Evolutionary conservation across 352 stramenopile species (phyloP).

Genomic region (Phytophthora multivora): DNA sequence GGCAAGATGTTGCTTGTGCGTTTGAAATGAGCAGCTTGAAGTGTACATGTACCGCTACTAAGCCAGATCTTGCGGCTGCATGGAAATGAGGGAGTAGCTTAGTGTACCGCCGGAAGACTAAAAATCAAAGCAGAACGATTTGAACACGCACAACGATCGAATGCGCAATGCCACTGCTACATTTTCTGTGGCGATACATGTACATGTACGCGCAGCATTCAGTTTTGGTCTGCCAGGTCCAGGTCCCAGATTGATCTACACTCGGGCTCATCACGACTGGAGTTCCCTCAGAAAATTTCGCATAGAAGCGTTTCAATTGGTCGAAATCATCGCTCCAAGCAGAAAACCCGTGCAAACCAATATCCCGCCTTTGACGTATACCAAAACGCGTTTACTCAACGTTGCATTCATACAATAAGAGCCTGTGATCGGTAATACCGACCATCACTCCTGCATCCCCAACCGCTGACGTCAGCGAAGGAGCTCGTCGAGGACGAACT

Average conservation of each 20-base stretch:
- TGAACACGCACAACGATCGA: neutral
- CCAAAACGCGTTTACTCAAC: slow-evolving; percentile 16
- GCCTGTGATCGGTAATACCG: slow-evolving; percentile 16
- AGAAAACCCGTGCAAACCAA: slow-evolving; percentile 27
- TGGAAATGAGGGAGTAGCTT: slow-evolving; percentile 12
- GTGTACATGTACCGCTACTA: neutral
- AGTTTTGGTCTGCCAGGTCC: neutral
- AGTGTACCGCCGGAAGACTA: slow-evolving; percentile 9
- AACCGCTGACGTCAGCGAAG: slow-evolving; percentile 23
- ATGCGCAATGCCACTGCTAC: neutral
- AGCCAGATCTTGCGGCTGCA: slow-evolving; percentile 7
- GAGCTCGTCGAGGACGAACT: neutral
- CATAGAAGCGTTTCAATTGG: slow-evolving; percentile 9
- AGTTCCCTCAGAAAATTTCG: slow-evolving; percentile 8
- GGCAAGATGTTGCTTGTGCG: neutral
- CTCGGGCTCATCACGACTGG: slow-evolving; percentile 4
- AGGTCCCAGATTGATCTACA: slow-evolving; percentile 8
- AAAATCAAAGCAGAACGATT: neutral
- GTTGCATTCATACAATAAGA: neutral
- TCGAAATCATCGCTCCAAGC: slow-evolving; percentile 14
- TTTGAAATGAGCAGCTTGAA: neutral
- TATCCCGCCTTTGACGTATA: slow-evolving; percentile 23
- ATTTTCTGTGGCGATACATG: too few species aligned
- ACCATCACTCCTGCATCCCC: slow-evolving; percentile 5
- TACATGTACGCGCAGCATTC: too few species aligned